Evolutionary conservation across 192 early-diverging fungal species (phyloP).

Genomic region (Geosiphon pyriformis): DNA sequence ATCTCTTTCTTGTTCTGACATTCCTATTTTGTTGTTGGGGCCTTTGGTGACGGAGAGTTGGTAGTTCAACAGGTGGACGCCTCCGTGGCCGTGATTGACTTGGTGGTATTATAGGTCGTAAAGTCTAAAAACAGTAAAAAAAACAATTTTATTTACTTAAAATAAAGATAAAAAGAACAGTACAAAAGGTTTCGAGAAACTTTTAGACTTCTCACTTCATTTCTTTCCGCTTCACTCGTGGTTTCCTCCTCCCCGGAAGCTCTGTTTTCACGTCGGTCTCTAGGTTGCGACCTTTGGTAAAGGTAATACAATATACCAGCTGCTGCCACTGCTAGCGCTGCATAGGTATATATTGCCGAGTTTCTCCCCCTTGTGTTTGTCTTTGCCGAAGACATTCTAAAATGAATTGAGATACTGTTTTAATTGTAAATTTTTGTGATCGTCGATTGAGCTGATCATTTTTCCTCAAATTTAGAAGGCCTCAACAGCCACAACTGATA

Average conservation of each 20-base stretch:
- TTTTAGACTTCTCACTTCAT: neutral
- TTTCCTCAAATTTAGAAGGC: no score
- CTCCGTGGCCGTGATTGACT: slow-evolving; percentile 2
- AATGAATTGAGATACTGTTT: no score
- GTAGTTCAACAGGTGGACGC: slow-evolving; percentile 28
- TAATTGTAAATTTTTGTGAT: neutral
- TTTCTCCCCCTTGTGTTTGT: neutral
- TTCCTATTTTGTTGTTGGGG: slow-evolving; percentile 35
- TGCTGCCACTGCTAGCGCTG: slow-evolving; percentile 8
- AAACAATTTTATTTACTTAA: no score
- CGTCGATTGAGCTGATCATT: no score
- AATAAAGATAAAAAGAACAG: no score
- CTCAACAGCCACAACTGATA: no score
- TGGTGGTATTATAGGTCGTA: neutral
- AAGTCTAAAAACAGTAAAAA: no score
- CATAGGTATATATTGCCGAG: neutral
- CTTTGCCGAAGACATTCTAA: neutral
- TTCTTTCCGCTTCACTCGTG: neutral
- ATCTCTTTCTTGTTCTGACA: slow-evolving; percentile 40
- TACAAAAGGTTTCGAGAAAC: no score
- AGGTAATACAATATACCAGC: slow-evolving; percentile 3
- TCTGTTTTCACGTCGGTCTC: slow-evolving; percentile 3
- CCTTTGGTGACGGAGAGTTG: slow-evolving; percentile 13
- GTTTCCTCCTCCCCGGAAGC: neutral
- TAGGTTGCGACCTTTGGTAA: neutral